Evolutionary conservation across 2,329 filamentous ascomycete genomes (phyloP), one percentile per base, ranked within the genome.

Genomic region (Ampelomyces quisqualis): DNA sequence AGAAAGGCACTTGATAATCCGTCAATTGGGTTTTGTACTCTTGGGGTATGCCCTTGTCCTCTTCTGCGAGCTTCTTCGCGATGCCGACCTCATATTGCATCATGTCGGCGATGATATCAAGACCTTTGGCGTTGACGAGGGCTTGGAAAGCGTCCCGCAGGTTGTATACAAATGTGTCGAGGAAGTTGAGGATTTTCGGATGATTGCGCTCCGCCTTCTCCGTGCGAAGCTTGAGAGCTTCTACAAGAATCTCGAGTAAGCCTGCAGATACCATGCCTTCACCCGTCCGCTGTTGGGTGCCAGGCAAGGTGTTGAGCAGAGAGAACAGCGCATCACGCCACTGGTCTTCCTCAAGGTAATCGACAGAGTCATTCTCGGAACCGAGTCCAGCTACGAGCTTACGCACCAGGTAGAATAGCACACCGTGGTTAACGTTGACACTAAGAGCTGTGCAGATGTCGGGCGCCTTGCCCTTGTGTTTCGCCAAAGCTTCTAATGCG

Each of bases 361-460:
- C 77, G 50, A 82, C 77, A 15, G 79, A 21, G 14, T 43, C 53
- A 10, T 68, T 65, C 26, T 81, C 75, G 15, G 54, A 49, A 17
- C 53, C 82, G 72, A 98, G 85, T 49, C 90, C 87, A 13, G 85
- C 84, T 42, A 97, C 87, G 7, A 90, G 88, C 68, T 95, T 96
- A 40, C 91, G 82, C 34, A 95, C 85, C 53, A 96, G 80, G 60
- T 96, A 97, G 53, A 97, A 85, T 30, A 99, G 77, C 20, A 97
- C 86, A 10, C 93, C 94, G 58, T 98, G 94, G 58, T 95, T 97
- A 24, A 97, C 91, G 55, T 91, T 95, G 38, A 94, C 88, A 59
- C 90, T 95, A 28, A 99, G 74, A n/a, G 93, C 90, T 28, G 88
- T 84, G 49, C 90, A 84, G 17, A 98, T 85, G 64, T 98, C 93